phyloP scores from a whole-genome alignment of 2,329 filamentous ascomycete species.

The Berkeleyomyces basicola region DNA sequence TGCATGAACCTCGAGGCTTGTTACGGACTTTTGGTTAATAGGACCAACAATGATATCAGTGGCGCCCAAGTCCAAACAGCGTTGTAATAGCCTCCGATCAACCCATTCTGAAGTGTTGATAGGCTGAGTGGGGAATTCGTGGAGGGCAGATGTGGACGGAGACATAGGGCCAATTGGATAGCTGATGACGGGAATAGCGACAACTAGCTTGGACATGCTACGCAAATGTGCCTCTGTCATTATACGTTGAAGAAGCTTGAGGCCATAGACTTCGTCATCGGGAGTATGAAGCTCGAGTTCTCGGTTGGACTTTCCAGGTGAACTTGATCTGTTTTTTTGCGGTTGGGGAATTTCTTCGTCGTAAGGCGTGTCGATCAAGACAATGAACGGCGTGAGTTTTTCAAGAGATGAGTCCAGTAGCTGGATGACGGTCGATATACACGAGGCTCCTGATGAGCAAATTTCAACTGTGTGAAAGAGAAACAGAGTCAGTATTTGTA shows the following conservation, averaged over 20 bases:
- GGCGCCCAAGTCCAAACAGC: slow-evolving; percentile 72
- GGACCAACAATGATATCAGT: slow-evolving; percentile 74
- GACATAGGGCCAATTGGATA: slow-evolving; percentile 21
- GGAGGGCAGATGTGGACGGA: slow-evolving; percentile 19
- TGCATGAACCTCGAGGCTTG: slow-evolving; percentile 64
- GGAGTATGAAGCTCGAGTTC: slow-evolving; percentile 26
- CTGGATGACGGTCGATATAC: slow-evolving; percentile 35
- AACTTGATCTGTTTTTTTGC: slow-evolving; percentile 21
- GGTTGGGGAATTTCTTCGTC: slow-evolving; percentile 29
- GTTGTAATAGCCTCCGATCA: slow-evolving; percentile 37
- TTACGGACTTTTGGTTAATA: slow-evolving; percentile 54
- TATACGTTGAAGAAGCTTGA: slow-evolving; percentile 37
- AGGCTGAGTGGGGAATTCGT: slow-evolving; percentile 16
- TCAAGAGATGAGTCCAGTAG: slow-evolving; percentile 27
- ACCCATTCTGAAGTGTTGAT: slow-evolving; percentile 22
- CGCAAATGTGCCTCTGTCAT: slow-evolving; percentile 41
- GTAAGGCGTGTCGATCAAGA: slow-evolving; percentile 39
- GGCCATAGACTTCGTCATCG: slow-evolving; percentile 36
- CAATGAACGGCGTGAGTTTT: slow-evolving; percentile 35
- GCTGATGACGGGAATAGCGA: slow-evolving; percentile 38
- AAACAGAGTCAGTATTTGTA: slow-evolving; percentile 16
- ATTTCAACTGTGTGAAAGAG: slow-evolving; percentile 29
- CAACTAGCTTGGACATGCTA: slow-evolving; percentile 38
- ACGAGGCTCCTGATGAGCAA: slow-evolving; percentile 36
- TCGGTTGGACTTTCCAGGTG: slow-evolving; percentile 27